phyloP scores from a whole-genome alignment of 768 basidiomycete species.

The Pulveroboletus frians region DNA sequence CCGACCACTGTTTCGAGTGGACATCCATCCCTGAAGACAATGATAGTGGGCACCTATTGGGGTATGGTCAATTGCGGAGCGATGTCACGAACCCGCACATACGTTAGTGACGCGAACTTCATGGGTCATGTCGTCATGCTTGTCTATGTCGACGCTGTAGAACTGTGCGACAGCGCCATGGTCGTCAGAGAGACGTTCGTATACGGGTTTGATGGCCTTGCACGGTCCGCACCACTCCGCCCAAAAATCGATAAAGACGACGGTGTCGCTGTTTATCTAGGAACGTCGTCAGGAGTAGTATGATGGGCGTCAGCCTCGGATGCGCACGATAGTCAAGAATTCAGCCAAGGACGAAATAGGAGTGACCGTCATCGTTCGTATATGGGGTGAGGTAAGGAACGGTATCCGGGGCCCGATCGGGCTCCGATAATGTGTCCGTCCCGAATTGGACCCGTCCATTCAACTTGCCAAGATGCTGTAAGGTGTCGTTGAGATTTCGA shows the following conservation, averaged over 20 bases:
- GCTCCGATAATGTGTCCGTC: background rate
- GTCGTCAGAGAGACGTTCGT: slow-evolving; percentile 1
- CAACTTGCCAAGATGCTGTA: too few relatives aligned
- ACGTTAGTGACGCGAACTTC: slow-evolving; percentile 5
- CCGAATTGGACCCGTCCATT: background rate
- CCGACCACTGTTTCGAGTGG: background rate
- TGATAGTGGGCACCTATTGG: slow-evolving; percentile 1
- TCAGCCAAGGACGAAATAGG: slow-evolving; percentile 3
- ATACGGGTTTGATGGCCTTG: slow-evolving; percentile 4
- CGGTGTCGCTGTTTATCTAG: background rate
- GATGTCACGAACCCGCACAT: background rate
- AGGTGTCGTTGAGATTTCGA: background rate
- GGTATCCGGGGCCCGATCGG: background rate
- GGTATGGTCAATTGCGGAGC: background rate
- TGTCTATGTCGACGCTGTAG: slow-evolving; percentile 32
- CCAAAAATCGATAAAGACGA: slow-evolving; percentile 10
- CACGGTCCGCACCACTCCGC: slow-evolving; percentile 9
- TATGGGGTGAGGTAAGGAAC: background rate
- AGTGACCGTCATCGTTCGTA: slow-evolving; percentile 1
- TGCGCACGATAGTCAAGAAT: background rate
- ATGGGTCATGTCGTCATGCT: slow-evolving; percentile 7
- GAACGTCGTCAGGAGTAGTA: background rate
- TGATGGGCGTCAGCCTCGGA: too few relatives aligned
- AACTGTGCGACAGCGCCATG: background rate
- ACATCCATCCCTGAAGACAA: background rate